Evolutionary conservation across 2,329 filamentous ascomycete species (phyloP).

Genomic region (Colletotrichum limetticola): DNA sequence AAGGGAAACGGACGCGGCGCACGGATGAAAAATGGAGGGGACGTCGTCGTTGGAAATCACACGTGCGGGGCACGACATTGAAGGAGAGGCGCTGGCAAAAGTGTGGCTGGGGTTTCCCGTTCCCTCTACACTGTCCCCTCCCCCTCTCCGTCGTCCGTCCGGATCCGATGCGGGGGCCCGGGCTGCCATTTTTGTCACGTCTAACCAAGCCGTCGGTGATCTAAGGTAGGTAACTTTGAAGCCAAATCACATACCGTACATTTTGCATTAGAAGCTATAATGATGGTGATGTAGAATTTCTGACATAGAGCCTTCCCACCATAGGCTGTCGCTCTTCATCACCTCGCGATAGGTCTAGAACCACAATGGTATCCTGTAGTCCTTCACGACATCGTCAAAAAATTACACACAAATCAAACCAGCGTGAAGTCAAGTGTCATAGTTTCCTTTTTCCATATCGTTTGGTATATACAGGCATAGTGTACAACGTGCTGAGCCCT

Average conservation of each 20-base stretch:
- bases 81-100: not conserved
- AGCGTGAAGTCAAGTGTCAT: not conserved
- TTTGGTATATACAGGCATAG: slow-evolving; percentile 33
- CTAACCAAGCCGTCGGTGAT: not conserved
- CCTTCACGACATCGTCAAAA: not conserved
- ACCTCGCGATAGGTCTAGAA: not conserved
- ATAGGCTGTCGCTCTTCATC: not conserved
- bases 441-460: slow-evolving; percentile 13
- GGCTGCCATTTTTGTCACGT: not conserved
- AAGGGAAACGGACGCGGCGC: not conserved
- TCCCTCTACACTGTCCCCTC: not conserved
- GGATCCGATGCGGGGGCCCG: not conserved
- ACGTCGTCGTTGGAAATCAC: not conserved
- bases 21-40: not conserved
- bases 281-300: too few species aligned
- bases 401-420: not conserved
- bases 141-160: not conserved
- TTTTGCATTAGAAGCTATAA: too few species aligned
- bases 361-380: not conserved
- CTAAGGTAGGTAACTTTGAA: not conserved
- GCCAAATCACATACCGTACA: too few species aligned
- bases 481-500: slow-evolving; percentile 28
- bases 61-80: not conserved
- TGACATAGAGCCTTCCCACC: not conserved
- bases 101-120: not conserved